phyloP scores from a whole-genome alignment of 331 rosid genomes.

The Acacia concinna region DNA sequence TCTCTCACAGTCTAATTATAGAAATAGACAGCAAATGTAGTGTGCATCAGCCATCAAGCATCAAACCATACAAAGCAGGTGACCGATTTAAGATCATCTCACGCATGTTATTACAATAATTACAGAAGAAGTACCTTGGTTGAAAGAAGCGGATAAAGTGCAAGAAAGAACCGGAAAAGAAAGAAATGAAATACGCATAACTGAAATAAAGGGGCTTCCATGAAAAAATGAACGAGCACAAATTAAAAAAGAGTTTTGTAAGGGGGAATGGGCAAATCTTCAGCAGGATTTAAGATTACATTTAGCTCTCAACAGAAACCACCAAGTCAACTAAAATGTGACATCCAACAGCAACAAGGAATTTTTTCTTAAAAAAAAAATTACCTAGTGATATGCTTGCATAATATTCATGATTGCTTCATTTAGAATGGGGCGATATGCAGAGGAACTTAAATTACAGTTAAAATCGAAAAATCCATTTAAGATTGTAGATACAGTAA shows the following conservation, averaged over 20 bases:
- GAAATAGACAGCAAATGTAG: neutral
- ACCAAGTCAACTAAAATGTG: slow-evolving; percentile 17
- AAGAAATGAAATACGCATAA: neutral
- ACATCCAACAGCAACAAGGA: slow-evolving; percentile 5
- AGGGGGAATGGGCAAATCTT: neutral
- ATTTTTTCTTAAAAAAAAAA: neutral
- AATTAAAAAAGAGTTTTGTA: neutral
- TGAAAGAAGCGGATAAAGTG: neutral
- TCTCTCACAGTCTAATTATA: neutral
- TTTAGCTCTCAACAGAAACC: slow-evolving; percentile 20
- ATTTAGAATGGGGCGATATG: neutral
- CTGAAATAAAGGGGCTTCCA: neutral
- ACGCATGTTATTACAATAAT: neutral
- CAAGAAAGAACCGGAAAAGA: slow-evolving; percentile 14
- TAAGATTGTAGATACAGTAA: neutral
- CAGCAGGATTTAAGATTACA: slow-evolving; percentile 6
- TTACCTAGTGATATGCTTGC: neutral
- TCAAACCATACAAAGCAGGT: neutral
- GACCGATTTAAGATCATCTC: neutral
- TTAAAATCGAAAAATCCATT: neutral
- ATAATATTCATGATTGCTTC: neutral
- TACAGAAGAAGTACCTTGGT: neutral
- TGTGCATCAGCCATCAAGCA: slow-evolving; percentile 24
- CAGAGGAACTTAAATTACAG: slow-evolving; percentile 6
- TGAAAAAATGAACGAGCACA: slow-evolving; percentile 1